A percentile compares a stretch with the other conserved stretches of the same genome.
These are phyloP conservation scores for Tricholoma matsutake DNA, from an alignment of 768 basidiomycete genomes.

Conservation along the genomic window DNA sequence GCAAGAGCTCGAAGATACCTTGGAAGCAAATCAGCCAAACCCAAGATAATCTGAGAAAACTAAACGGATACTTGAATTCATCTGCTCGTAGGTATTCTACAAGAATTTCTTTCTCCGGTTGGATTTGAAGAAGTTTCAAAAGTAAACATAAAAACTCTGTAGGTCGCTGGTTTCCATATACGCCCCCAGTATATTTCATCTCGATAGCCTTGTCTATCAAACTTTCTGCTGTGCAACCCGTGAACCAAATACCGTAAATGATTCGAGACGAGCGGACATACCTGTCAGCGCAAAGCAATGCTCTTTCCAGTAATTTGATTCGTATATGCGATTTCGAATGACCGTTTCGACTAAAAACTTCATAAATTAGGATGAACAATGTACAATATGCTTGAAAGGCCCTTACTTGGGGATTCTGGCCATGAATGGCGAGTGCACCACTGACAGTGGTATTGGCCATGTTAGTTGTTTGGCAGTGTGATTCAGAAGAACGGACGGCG, in stretches of 20 bases:
- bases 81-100: conserved; percentile 94
- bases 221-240: conserved; percentile 63
- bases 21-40: conserved; percentile 27
- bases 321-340: conserved; percentile 94
- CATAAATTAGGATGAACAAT: conserved; percentile 15
- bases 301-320: conserved; percentile 95
- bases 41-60: not conserved
- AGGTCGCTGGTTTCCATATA: conserved; percentile 92
- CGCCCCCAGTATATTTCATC: conserved; percentile 81
- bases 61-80: conserved; percentile 84
- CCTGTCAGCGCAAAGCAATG: conserved; percentile 97
- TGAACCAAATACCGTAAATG: not conserved
- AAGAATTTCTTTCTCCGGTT: conserved; percentile 96
- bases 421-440: conserved; percentile 89
- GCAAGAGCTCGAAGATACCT: conserved; percentile 91
- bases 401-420: conserved; percentile 91
- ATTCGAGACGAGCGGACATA: conserved; percentile 27
- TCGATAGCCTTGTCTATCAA: conserved; percentile 93
- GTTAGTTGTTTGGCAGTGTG: conserved; percentile 13
- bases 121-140: conserved; percentile 92
- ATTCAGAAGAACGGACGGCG: not conserved
- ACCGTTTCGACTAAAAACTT: conserved; percentile 95
- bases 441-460: conserved; percentile 95
- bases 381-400: not conserved
- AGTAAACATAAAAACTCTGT: conserved; percentile 92